phyloP scores from a whole-genome alignment of 2,329 filamentous ascomycete species.

The Penicillium italicum region DNA sequence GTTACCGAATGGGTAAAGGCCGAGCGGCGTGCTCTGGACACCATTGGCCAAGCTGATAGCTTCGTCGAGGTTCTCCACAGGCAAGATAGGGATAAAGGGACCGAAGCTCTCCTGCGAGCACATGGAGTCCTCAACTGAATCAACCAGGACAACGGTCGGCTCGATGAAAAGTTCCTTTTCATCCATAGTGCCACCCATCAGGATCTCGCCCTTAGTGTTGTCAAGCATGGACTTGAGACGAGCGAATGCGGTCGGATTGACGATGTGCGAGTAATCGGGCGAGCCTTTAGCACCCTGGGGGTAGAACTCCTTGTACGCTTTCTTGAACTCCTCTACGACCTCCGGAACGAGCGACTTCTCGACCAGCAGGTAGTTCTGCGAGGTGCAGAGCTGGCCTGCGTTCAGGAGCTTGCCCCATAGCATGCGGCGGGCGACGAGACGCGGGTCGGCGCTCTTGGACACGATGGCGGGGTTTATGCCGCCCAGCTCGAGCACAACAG shows the following conservation, averaged over 20 bases:
- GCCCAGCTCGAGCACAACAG: constrained; percentile 83
- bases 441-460: constrained; percentile 74
- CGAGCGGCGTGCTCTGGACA: constrained; percentile 78
- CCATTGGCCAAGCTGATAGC: constrained; percentile 78
- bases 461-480: constrained; percentile 90
- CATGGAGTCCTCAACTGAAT: constrained; percentile 70
- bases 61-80: constrained; percentile 75
- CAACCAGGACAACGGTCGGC: constrained; percentile 84
- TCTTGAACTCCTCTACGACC: constrained; percentile 72
- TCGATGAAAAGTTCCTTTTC: constrained; percentile 79
- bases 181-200: constrained; percentile 82
- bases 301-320: constrained; percentile 71
- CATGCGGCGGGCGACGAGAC: constrained; percentile 75
- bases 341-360: constrained; percentile 68
- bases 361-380: constrained; percentile 86
- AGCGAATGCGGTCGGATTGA: constrained; percentile 74
- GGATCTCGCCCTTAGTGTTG: constrained; percentile 73
- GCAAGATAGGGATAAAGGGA: constrained; percentile 79
- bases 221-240: constrained; percentile 92
- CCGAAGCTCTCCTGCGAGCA: constrained; percentile 85
- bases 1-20: constrained; percentile 79
- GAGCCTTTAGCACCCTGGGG: constrained; percentile 76
- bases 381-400: constrained; percentile 86
- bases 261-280: constrained; percentile 72
- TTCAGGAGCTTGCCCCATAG: constrained; percentile 87